Conservation (phyloP, 495 filamentous ascomycete species). For the Cenococcum geophilum region DNA sequence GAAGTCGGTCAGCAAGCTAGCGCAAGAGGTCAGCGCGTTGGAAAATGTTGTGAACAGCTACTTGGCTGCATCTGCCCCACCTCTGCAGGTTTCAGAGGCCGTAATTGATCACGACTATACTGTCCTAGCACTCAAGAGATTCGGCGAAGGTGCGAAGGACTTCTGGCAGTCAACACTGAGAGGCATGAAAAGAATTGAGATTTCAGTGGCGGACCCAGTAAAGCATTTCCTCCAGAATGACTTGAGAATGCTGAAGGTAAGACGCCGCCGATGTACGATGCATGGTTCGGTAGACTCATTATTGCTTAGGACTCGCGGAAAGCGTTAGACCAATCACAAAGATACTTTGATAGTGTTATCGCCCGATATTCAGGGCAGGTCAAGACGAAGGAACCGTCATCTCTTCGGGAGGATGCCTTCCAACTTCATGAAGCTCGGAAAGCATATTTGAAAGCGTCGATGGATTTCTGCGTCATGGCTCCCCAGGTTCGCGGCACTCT, state of each 20-base stretch:
- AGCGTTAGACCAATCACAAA: constrained; percentile 70
- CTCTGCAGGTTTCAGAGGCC: constrained; percentile 66
- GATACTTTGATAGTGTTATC: constrained; percentile 70
- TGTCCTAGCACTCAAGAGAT: constrained; percentile 71
- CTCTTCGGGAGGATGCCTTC: constrained; percentile 90
- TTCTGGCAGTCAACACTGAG: constrained; percentile 74
- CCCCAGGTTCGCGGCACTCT: constrained; percentile 74
- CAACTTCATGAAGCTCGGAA: constrained; percentile 91
- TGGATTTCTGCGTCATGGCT: constrained; percentile 86
- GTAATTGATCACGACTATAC: constrained; percentile 95
- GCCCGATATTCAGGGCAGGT: constrained; percentile 74
- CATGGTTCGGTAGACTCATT: no score
- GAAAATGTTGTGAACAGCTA: constrained; percentile 68
- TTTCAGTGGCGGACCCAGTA: constrained; percentile 73
- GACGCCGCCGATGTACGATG: no score
- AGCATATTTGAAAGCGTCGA: constrained; percentile 79
- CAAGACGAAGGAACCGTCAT: constrained; percentile 88
- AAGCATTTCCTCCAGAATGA: constrained; percentile 68
- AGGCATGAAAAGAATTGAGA: constrained; percentile 67
- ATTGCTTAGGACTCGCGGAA: constrained; percentile 56
- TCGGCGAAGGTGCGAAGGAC: constrained; percentile 77
- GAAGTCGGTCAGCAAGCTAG: constrained; percentile 69
- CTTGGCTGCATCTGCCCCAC: constrained; percentile 62
- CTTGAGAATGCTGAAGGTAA: constrained; percentile 53
- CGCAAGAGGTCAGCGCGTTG: constrained; percentile 62